Percentiles rank a stretch among this genome's conserved stretches.
Evolutionary conservation across 176 grass and related monocot species (phyloP).

Genomic region (Aegilops umbellulata): DNA sequence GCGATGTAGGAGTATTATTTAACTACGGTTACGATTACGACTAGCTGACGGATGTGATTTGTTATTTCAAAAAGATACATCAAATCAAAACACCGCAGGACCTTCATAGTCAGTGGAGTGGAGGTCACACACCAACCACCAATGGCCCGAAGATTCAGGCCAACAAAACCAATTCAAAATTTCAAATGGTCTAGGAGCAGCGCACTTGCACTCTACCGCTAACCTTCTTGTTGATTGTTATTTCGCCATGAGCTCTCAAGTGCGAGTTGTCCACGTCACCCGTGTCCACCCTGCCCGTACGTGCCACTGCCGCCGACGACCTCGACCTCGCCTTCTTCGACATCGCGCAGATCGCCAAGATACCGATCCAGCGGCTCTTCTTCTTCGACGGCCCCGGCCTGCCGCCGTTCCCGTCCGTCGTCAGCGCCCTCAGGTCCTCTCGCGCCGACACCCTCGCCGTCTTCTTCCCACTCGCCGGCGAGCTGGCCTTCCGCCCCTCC

Average conservation of each 20-base stretch:
- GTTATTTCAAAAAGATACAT: too few species aligned
- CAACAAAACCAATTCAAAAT: background rate
- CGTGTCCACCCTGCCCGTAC: background rate
- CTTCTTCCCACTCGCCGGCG: constrained; percentile 23
- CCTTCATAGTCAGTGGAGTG: too few species aligned
- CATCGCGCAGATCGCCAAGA: background rate
- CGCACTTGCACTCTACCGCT: background rate
- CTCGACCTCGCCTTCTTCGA: constrained; percentile 24
- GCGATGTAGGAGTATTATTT: too few species aligned
- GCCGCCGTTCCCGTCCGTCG: constrained; percentile 1
- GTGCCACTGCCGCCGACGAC: background rate
- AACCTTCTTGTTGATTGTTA: background rate
- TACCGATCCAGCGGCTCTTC: constrained; percentile 25
- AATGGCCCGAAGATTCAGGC: background rate
- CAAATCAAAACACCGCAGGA: too few species aligned
- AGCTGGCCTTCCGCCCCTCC: background rate
- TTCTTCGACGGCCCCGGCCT: constrained; percentile 24
- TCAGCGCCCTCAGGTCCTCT: constrained; percentile 8
- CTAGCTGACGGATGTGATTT: too few species aligned
- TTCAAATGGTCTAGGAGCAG: too few species aligned
- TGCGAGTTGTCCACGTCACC: background rate
- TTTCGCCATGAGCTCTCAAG: background rate
- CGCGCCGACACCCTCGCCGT: constrained; percentile 21
- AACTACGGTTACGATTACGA: too few species aligned
- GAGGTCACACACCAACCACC: too few species aligned